These are phyloP conservation scores for Wickerhamiella domercqiae DNA, from an alignment of 805 yeast species.

Conservation along the genomic window DNA sequence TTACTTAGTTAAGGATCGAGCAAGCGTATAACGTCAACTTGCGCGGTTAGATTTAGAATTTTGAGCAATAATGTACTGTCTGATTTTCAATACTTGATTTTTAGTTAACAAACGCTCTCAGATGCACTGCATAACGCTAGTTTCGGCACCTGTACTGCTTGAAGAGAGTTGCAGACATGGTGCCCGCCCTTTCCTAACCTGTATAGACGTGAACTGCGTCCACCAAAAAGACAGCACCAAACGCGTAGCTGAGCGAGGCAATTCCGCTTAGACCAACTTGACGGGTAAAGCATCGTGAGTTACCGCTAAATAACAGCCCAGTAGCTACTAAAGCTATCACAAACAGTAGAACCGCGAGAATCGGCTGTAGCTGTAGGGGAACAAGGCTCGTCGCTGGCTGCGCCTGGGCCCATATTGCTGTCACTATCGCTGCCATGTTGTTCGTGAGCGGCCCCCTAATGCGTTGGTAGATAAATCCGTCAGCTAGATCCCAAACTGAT, in stretches of 20 bases:
- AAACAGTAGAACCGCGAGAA: slow-evolving; percentile 12
- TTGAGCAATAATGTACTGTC: too few relatives aligned
- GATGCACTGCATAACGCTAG: too few relatives aligned
- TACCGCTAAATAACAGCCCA: slow-evolving; percentile 14
- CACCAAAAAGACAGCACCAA: slow-evolving; percentile 29
- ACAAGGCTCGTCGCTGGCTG: slow-evolving; percentile 15
- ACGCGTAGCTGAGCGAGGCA: slow-evolving; percentile 24
- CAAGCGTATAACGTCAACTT: too few relatives aligned
- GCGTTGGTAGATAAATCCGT: too few relatives aligned
- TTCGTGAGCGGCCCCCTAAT: too few relatives aligned
- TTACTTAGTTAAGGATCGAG: too few relatives aligned
- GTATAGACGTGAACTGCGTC: slow-evolving; percentile 35
- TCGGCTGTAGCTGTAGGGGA: slow-evolving; percentile 16
- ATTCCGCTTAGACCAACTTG: slow-evolving; percentile 19
- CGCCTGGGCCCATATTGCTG: slow-evolving; percentile 6
- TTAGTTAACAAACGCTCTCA: too few relatives aligned
- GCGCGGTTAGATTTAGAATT: too few relatives aligned
- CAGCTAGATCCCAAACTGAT: too few relatives aligned
- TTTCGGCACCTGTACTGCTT: too few relatives aligned
- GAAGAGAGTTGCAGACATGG: too few relatives aligned
- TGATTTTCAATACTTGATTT: too few relatives aligned
- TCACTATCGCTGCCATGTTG: not conserved
- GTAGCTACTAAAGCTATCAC: slow-evolving; percentile 14
- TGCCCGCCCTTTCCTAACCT: slow-evolving; percentile 18
- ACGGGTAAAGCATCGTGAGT: slow-evolving; percentile 9